Evolutionary conservation across 2,329 filamentous ascomycete genomes (phyloP), one percentile per base, ranked within the genome.

Genomic region (Orbilia javanica): DNA sequence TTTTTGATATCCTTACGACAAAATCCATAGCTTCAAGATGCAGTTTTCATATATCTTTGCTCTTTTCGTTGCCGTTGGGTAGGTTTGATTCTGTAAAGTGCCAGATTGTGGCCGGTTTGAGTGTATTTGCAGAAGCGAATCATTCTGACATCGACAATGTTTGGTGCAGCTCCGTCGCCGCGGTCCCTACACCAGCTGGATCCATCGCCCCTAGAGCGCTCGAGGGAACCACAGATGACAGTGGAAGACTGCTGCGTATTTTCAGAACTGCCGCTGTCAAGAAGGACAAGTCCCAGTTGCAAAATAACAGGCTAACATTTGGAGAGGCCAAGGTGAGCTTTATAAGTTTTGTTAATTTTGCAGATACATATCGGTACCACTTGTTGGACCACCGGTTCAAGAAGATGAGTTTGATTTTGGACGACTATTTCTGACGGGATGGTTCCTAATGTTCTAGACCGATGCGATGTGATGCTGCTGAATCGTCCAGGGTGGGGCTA

Each of bases 21-120:
- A n/a, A 57, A 57, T 29, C 15, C 29, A 18, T 3, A 27, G 15
- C 20, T 34, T 20, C 34, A 42, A 27, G 11, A 60, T 60, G 55
- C 55, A 60, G 11, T 42, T 60, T 25, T 60, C 34, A 42, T 60
- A 60, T 22, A 42, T 60, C 20, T 60, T 60, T 34, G 55, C 18
- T 6, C 31, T 42, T 60, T 42, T 60, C 55, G 20, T 60, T n/a
- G 55, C 55, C 18, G 18, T 42, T 18, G 34, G 55, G 55, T 60
- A 60, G 55, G 55, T 39, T 42, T 50, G 3, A 25, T 25, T 25
- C 15, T 7, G 8, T 39, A 11, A 39, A 39, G 8, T 6, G 10
- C 11, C 22, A 20, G 15, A 36, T 13, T 20, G 46, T 3, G 36
- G 36, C 8, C 46, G n/a, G n/a, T n/a, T 22, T 20, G 42, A 46